phyloP scores from a whole-genome alignment of 169 alveolate genomes.

The Plasmodium gallinaceum region DNA sequence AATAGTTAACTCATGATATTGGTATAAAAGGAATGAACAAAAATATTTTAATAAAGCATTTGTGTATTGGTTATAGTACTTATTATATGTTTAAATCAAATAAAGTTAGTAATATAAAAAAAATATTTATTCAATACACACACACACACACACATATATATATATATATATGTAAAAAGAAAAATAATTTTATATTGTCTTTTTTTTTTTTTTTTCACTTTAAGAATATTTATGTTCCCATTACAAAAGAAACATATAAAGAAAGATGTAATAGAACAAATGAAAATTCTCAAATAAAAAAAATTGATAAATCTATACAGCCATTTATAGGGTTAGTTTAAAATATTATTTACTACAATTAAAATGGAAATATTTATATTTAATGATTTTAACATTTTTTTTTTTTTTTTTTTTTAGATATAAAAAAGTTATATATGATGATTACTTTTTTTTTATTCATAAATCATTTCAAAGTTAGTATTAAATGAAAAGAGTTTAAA shows the following conservation, averaged over 20 bases:
- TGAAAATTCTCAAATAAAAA: conserved; percentile 2
- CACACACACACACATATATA: neutral
- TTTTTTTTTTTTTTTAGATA: conserved; percentile 20
- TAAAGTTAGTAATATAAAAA: conserved; percentile 19
- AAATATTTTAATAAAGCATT: conserved; percentile 31
- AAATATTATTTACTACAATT: neutral
- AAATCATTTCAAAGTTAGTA: conserved; percentile 70
- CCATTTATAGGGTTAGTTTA: conserved; percentile 66
- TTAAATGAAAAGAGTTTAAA: neutral
- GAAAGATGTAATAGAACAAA: conserved; percentile 54
- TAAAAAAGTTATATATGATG: conserved; percentile 32
- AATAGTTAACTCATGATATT: conserved; percentile 35
- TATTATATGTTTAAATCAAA: conserved; percentile 47
- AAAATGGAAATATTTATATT: neutral
- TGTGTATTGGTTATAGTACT: conserved; percentile 57
- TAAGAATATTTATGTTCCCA: conserved; percentile 40
- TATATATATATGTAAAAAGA: neutral
- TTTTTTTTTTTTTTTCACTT: neutral
- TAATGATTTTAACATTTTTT: neutral
- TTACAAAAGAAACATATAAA: conserved; percentile 55
- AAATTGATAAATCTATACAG: conserved; percentile 41
- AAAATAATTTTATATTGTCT: neutral
- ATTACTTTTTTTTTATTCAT: conserved; percentile 60
- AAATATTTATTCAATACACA: neutral
- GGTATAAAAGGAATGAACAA: conserved; percentile 68